These are phyloP conservation scores for Ramalina peruviana DNA, from an alignment of 495 filamentous ascomycete species.

Conservation along the genomic window DNA sequence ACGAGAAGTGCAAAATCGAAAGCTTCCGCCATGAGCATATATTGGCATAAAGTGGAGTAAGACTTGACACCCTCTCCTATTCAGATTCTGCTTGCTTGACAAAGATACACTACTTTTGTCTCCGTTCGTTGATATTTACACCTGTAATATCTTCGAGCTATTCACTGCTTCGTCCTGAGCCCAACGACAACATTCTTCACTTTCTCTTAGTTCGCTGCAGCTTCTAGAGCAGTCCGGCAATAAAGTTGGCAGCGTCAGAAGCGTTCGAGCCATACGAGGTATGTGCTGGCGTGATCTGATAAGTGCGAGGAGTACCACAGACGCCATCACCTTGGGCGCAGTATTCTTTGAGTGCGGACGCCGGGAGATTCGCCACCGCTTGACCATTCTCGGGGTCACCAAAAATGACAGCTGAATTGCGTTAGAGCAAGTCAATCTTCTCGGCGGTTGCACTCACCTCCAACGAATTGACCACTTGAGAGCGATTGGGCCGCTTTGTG, in stretches of 20 bases:
- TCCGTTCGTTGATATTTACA: too few relatives aligned
- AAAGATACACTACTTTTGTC: too few relatives aligned
- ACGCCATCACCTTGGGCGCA: slow-evolving; percentile 41
- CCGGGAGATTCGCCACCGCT: slow-evolving; percentile 28
- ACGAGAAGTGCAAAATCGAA: too few relatives aligned
- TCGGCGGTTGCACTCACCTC: background rate
- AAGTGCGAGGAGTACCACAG: slow-evolving; percentile 35
- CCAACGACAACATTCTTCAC: too few relatives aligned
- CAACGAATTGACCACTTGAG: slow-evolving; percentile 15
- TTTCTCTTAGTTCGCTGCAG: too few relatives aligned
- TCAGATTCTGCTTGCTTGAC: too few relatives aligned
- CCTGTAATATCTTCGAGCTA: too few relatives aligned
- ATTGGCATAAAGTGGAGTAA: too few relatives aligned
- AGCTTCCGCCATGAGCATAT: too few relatives aligned
- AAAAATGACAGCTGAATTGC: slow-evolving; percentile 33
- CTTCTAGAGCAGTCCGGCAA: slow-evolving; percentile 6
- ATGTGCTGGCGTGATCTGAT: slow-evolving; percentile 28
- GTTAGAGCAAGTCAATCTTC: background rate
- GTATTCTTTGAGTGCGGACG: slow-evolving; percentile 32
- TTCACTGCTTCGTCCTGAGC: too few relatives aligned
- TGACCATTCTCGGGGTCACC: slow-evolving; percentile 41
- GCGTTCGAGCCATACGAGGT: slow-evolving; percentile 36
- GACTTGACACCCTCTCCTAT: too few relatives aligned
- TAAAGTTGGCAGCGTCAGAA: slow-evolving; percentile 32
- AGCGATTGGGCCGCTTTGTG: slow-evolving; percentile 32